phyloP scores from a whole-genome alignment of 495 filamentous ascomycete genomes.

The Penicillium parvum region DNA sequence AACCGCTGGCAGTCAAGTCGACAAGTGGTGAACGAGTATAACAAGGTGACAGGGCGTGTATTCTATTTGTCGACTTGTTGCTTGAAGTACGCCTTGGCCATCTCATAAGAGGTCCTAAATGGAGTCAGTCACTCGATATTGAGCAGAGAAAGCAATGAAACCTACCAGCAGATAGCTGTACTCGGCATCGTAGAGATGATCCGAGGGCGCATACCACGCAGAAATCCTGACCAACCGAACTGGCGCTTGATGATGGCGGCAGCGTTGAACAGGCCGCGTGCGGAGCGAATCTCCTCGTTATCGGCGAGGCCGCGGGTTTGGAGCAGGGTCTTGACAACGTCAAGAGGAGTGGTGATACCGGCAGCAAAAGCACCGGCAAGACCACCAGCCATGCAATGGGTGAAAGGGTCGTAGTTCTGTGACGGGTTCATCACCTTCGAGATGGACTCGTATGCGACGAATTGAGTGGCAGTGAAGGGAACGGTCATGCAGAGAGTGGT shows the following conservation, averaged over 20 bases:
- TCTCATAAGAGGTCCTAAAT: slow-evolving; percentile 67
- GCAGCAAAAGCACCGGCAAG: slow-evolving; percentile 91
- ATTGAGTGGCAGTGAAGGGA: slow-evolving; percentile 93
- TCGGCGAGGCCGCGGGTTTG: slow-evolving; percentile 83
- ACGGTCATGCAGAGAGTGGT: slow-evolving; percentile 98
- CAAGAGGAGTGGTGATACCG: slow-evolving; percentile 88
- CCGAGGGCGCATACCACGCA: slow-evolving; percentile 84
- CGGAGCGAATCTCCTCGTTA: slow-evolving; percentile 79
- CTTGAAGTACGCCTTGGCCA: slow-evolving; percentile 74
- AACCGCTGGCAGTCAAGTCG: slow-evolving; percentile 8
- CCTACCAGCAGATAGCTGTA: slow-evolving; percentile 97
- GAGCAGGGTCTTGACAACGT: slow-evolving; percentile 95
- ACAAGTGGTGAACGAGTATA: slow-evolving; percentile 7
- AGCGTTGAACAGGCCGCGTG: slow-evolving; percentile 75
- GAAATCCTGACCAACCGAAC: slow-evolving; percentile 83
- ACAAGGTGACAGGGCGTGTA: neutral
- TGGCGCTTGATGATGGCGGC: slow-evolving; percentile 76
- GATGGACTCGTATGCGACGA: slow-evolving; percentile 94
- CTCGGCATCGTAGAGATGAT: slow-evolving; percentile 97
- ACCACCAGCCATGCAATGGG: slow-evolving; percentile 87
- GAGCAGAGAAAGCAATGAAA: slow-evolving; percentile 17
- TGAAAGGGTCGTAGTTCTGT: slow-evolving; percentile 81
- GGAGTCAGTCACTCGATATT: slow-evolving; percentile 15
- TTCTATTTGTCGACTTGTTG: slow-evolving; percentile 28
- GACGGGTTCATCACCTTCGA: slow-evolving; percentile 87